Evolutionary conservation across 192 early-diverging fungal species (phyloP), one percentile per base, ranked within the genome.

Genomic region (Diversispora eburnea): DNA sequence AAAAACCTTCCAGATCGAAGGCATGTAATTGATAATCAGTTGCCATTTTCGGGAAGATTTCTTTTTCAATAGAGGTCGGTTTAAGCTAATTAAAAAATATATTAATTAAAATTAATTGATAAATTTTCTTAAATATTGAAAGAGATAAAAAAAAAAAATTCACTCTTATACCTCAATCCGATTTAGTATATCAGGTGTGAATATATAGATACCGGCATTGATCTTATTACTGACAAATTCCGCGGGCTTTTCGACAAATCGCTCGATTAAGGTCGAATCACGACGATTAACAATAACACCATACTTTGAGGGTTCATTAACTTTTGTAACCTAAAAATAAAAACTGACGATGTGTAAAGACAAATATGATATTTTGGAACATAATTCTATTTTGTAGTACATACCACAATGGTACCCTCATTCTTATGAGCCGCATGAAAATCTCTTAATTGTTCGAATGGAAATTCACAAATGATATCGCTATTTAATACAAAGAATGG

Each of bases 401-500:
- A 62, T 84, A 84, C 89, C 72, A 99, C 85, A 80, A 99, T 93
- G 67, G 98, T 98, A 65, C 96, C 98, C 80, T 99, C 96, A 62
- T 85, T 80, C 41, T 96, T 95, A 80, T 99, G 98, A 72, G 83
- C 79, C 33, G 84, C 77, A 78, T 99, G 98, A 91, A 98, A 98
- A 75, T 90, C 89, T 70, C 90, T 82, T 70, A 99, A 84, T 54
- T 90, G 83, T 58, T 92, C 86, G 81, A 99, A 98, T 47, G 96
- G 98, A 82, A 94, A 99, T 57, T 98, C 98, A 85, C 98, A 99
- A 63, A 95, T 99, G 33, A 99, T 94, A 85, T 99, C 98, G 76
- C 91, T 92, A 88, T 99, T 99, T 54, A 99, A 88, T 39, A 99
- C 98, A 87, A 99, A 99, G 88, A 99, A 99, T 19, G 94, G 95